Evolutionary conservation across 192 early-diverging fungal species (phyloP).

Genomic region (Backusella sp.): DNA sequence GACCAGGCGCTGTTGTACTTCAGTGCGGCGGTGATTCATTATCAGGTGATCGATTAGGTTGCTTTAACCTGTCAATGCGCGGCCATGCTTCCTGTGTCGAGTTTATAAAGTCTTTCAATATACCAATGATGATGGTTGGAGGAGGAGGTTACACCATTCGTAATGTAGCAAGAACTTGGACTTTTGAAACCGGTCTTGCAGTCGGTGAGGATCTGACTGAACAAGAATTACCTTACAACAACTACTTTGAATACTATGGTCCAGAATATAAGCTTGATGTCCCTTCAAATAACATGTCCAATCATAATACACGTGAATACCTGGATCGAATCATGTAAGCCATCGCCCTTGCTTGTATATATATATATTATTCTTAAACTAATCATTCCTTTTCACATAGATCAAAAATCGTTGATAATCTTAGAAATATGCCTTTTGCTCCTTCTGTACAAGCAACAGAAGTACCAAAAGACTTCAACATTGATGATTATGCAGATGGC

Average conservation of each 20-base stretch:
- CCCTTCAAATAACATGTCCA: constrained; percentile 80
- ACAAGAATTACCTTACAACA: constrained; percentile 76
- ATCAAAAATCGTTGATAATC: constrained; percentile 57
- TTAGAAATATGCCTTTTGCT: constrained; percentile 67
- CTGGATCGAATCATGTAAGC: constrained; percentile 68
- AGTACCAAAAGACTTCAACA: constrained; percentile 33
- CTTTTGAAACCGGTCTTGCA: constrained; percentile 89
- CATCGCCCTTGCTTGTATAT: neutral
- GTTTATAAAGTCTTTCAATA: constrained; percentile 87
- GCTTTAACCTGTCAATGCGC: constrained; percentile 91
- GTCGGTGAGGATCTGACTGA: constrained; percentile 62
- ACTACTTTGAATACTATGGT: constrained; percentile 89
- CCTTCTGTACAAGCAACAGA: constrained; percentile 84
- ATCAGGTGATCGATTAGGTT: constrained; percentile 89
- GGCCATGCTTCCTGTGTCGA: constrained; percentile 94
- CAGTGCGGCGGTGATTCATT: constrained; percentile 98
- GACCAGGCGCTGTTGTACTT: constrained; percentile 87
- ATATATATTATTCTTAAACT: neutral
- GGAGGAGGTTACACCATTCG: constrained; percentile 98
- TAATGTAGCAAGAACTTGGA: constrained; percentile 93
- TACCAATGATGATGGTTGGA: constrained; percentile 91
- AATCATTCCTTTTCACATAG: constrained; percentile 16
- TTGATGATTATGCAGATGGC: constrained; percentile 35
- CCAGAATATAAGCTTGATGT: constrained; percentile 88
- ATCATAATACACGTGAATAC: constrained; percentile 83